A percentile compares a stretch with the other conserved stretches of the same genome.
Evolutionary conservation across 352 stramenopile species (phyloP).

Genomic region (Pythium biforme): DNA sequence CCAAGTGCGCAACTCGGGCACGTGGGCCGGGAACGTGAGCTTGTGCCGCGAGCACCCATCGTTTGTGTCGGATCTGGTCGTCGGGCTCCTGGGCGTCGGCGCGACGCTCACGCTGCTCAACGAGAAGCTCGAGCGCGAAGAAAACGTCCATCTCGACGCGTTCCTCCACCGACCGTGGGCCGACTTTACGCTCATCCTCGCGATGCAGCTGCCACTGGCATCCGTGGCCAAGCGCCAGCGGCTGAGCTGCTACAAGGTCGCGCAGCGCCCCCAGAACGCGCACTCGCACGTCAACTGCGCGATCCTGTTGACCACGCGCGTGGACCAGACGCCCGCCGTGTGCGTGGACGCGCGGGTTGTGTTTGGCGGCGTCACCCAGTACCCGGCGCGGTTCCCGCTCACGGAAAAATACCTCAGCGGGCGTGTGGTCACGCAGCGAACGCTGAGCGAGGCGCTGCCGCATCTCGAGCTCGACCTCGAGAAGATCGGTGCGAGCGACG

Average conservation of each 20-base stretch:
- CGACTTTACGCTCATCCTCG: constrained; percentile 32
- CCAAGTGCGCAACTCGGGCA: constrained; percentile 48
- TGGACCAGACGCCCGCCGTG: constrained; percentile 14
- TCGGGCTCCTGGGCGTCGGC: constrained; percentile 35
- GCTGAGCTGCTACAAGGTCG: constrained; percentile 52
- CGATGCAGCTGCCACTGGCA: constrained; percentile 28
- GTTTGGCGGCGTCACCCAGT: constrained; percentile 38
- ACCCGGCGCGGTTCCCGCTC: constrained; percentile 24
- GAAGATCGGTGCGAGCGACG: constrained; percentile 31
- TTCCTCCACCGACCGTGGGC: constrained; percentile 24
- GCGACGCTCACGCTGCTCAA: constrained; percentile 33
- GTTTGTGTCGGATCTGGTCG: constrained; percentile 56
- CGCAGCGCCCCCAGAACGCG: constrained; percentile 45
- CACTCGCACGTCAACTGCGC: constrained; percentile 62
- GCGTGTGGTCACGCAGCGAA: constrained; percentile 21
- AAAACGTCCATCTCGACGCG: constrained; percentile 23
- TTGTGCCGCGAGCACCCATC: constrained; percentile 39
- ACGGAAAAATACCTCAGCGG: constrained; percentile 29
- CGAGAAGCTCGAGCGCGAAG: constrained; percentile 16
- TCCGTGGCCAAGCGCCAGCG: constrained; percentile 2
- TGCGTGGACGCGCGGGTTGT: constrained; percentile 28
- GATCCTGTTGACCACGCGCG: constrained; percentile 26
- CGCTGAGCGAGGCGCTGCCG: constrained; percentile 10
- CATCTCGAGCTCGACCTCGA: constrained; percentile 24
- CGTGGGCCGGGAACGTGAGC: constrained; percentile 33